phyloP scores from a whole-genome alignment of 208 protist species.

The Leptomonas seymouri region DNA sequence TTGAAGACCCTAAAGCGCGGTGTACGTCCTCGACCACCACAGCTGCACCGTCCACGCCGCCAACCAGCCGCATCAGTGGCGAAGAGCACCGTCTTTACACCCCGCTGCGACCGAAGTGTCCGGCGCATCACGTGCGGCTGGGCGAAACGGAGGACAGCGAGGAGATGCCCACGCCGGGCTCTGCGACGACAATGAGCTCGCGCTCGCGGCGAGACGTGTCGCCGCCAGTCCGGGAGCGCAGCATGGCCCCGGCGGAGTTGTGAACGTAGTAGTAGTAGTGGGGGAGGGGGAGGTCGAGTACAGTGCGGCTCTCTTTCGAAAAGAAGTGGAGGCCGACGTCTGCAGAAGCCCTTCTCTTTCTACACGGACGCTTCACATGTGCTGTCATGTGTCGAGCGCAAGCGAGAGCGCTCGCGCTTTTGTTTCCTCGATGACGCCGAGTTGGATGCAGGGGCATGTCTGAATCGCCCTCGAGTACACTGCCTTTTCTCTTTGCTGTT shows the following conservation, averaged over 20 bases:
- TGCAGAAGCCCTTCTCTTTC: too few relatives aligned
- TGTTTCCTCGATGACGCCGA: too few relatives aligned
- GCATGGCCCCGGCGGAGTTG: constrained; percentile 54
- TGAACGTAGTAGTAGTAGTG: constrained; percentile 10
- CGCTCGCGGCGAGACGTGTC: constrained; percentile 40
- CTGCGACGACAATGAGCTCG: constrained; percentile 12
- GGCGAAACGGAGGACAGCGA: constrained; percentile 22
- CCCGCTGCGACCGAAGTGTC: constrained; percentile 8
- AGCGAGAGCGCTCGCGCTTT: too few relatives aligned
- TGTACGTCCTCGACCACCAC: constrained; percentile 12
- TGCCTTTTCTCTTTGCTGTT: not conserved
- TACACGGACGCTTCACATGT: too few relatives aligned
- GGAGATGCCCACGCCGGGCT: constrained; percentile 17
- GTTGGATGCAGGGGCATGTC: too few relatives aligned
- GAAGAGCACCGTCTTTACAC: not conserved
- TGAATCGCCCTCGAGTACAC: not conserved
- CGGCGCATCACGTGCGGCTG: constrained; percentile 20
- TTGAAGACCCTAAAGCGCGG: not conserved
- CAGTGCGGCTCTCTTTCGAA: not conserved
- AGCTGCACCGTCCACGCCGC: not conserved
- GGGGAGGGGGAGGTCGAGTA: too few relatives aligned
- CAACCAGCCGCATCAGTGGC: not conserved
- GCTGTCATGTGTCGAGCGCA: too few relatives aligned
- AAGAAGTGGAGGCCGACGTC: too few relatives aligned
- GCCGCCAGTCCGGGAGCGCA: constrained; percentile 54